Evolutionary conservation across 179 eudicot genomes (phyloP).

Genomic region (Nepenthes alata): DNA sequence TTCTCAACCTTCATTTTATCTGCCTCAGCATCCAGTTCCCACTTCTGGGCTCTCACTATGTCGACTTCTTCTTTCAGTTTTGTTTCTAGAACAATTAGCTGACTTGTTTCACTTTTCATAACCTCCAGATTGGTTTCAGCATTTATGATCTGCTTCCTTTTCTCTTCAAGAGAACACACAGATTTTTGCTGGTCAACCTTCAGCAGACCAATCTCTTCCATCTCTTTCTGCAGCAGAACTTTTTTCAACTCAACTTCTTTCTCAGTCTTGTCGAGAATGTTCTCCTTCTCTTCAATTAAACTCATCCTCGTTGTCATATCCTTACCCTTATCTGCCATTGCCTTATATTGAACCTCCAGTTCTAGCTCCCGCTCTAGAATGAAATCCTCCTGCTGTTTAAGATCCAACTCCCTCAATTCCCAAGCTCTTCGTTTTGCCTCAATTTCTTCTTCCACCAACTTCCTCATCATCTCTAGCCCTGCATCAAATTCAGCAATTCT

Average conservation of each 20-base stretch:
- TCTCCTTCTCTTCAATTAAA: slow-evolving; percentile 49
- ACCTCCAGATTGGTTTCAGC: slow-evolving; percentile 54
- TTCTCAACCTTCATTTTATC: slow-evolving; percentile 66
- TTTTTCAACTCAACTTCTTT: slow-evolving; percentile 34
- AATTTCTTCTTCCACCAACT: slow-evolving; percentile 53
- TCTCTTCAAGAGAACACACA: slow-evolving; percentile 39
- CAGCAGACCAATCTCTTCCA: slow-evolving; percentile 31
- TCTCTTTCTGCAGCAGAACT: slow-evolving; percentile 41
- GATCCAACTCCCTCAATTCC: slow-evolving; percentile 82
- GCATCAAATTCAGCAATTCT: slow-evolving; percentile 46
- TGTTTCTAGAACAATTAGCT: slow-evolving; percentile 47
- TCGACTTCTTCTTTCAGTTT: slow-evolving; percentile 85
- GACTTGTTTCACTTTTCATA: slow-evolving; percentile 65
- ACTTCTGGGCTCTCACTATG: slow-evolving; percentile 56
- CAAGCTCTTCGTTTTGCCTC: slow-evolving; percentile 68
- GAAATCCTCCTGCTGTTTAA: slow-evolving; percentile 52
- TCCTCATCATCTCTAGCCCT: slow-evolving; percentile 45
- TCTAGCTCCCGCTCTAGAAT: slow-evolving; percentile 58
- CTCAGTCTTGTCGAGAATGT: slow-evolving; percentile 29
- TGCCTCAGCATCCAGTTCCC: slow-evolving; percentile 64
- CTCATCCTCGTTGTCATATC: slow-evolving; percentile 43
- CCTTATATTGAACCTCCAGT: slow-evolving; percentile 46
- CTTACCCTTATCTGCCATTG: slow-evolving; percentile 46
- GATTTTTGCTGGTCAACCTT: slow-evolving; percentile 41
- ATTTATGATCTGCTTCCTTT: slow-evolving; percentile 35